Percentiles rank a stretch among this genome's conserved stretches.
Conservation (phyloP, 208 protist genomes). For the Wallacemonas sp. region DNA sequence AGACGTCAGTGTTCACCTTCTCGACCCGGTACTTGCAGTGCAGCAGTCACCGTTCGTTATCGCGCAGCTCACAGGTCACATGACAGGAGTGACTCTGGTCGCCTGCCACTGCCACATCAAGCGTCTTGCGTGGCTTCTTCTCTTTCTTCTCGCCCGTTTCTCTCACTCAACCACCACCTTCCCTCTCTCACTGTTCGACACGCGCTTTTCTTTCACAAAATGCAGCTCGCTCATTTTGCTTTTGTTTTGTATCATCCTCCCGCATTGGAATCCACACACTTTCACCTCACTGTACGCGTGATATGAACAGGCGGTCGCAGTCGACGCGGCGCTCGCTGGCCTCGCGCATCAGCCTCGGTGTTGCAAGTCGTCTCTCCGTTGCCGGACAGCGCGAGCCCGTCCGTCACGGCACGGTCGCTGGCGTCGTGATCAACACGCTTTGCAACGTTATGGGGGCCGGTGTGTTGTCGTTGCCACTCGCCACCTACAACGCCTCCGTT, state of each 20-base stretch:
- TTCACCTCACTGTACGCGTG: too few relatives aligned
- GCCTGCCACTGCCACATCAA: too few relatives aligned
- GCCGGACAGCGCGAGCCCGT: conserved; percentile 24
- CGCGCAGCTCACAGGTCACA: too few relatives aligned
- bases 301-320: conserved; percentile 14
- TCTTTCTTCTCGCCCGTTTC: conserved; percentile 1
- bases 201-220: background rate
- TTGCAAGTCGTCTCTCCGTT: conserved; percentile 54
- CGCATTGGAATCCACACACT: too few relatives aligned
- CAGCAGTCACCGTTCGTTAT: too few relatives aligned
- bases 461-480: conserved; percentile 67
- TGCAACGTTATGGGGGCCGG: conserved; percentile 80
- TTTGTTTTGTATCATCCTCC: too few relatives aligned
- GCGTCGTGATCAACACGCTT: conserved; percentile 63
- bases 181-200: too few relatives aligned
- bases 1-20: too few relatives aligned
- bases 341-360: conserved; percentile 44
- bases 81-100: too few relatives aligned
- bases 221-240: background rate
- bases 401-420: conserved; percentile 44
- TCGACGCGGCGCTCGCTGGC: conserved; percentile 38
- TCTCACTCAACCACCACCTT: too few relatives aligned
- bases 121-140: too few relatives aligned
- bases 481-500: conserved; percentile 62
- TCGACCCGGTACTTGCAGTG: too few relatives aligned